These are phyloP conservation scores for Polyporus tsugae DNA, from an alignment of 1,284 basidiomycete species.

Conservation along the genomic window DNA sequence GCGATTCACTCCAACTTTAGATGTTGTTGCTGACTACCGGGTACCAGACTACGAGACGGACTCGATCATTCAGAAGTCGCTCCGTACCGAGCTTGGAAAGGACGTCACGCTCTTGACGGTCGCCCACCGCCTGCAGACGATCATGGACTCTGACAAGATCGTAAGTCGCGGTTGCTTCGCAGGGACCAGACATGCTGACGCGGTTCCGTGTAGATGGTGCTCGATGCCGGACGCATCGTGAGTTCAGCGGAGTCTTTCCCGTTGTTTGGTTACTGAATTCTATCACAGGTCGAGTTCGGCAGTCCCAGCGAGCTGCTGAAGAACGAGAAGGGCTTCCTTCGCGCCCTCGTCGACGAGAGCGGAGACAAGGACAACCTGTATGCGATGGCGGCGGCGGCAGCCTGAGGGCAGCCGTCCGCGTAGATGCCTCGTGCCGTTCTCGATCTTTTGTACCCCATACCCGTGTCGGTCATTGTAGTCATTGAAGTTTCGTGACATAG, in stretches of 20 bases:
- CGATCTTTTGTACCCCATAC: background rate
- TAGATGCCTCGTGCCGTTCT: background rate
- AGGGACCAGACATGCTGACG: conserved; percentile 8
- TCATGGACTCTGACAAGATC: conserved; percentile 65
- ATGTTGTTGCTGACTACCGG: background rate
- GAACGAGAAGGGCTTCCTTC: conserved; percentile 58
- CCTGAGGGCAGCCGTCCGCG: background rate
- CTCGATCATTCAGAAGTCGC: conserved; percentile 62
- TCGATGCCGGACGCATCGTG: conserved; percentile 48
- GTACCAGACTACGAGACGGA: conserved; percentile 64
- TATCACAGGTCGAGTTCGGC: conserved; percentile 60
- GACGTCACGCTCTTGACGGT: conserved; percentile 71
- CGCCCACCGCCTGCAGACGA: conserved; percentile 75
- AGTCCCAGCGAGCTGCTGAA: conserved; percentile 68
- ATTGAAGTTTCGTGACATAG: background rate
- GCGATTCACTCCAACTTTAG: background rate
- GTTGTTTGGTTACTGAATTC: background rate
- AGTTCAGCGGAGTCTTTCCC: conserved; percentile 12
- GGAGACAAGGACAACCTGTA: conserved; percentile 59
- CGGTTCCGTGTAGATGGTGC: conserved; percentile 43
- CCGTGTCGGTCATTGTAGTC: background rate
- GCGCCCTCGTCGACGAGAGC: conserved; percentile 65
- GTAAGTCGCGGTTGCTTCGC: conserved; percentile 37
- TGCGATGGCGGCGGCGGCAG: conserved; percentile 46
- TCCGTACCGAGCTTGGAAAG: conserved; percentile 58